phyloP scores from a whole-genome alignment of 805 yeast species.

The Candida ulmi region DNA sequence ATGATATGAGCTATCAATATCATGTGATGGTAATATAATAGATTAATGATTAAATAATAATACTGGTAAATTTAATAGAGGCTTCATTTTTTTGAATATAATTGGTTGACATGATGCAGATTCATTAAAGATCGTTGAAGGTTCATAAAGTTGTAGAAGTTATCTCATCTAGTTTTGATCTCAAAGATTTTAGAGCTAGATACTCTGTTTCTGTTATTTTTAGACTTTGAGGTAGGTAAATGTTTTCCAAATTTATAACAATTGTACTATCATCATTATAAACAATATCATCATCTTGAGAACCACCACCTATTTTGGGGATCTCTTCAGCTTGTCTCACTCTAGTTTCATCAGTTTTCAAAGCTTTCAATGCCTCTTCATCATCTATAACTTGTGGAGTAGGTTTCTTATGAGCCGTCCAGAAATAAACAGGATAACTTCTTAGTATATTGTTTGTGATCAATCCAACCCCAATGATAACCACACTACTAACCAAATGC shows the following conservation, averaged over 20 bases:
- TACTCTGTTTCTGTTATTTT: neutral
- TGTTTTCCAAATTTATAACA: neutral
- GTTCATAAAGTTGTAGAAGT: neutral
- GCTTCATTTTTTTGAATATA: no score
- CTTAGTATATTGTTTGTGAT: slow-evolving; percentile 49
- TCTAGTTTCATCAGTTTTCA: neutral
- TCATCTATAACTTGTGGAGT: neutral
- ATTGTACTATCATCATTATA: neutral
- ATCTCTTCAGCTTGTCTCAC: no score
- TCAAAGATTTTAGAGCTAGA: neutral
- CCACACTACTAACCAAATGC: slow-evolving; percentile 42
- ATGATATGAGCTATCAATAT: no score
- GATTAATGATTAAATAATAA: no score
- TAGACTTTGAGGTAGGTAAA: neutral
- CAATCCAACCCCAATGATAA: slow-evolving; percentile 45
- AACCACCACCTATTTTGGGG: no score
- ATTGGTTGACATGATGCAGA: no score
- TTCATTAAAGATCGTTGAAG: no score
- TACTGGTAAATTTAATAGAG: no score
- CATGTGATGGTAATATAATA: no score
- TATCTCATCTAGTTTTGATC: neutral
- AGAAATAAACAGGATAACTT: slow-evolving; percentile 56
- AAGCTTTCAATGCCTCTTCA: neutral
- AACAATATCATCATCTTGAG: neutral
- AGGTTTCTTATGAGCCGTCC: slow-evolving; percentile 29